A percentile compares a stretch with the other conserved stretches of the same genome.
phyloP scores from a whole-genome alignment of 495 filamentous ascomycete genomes.

The Durotheca rogersii region DNA sequence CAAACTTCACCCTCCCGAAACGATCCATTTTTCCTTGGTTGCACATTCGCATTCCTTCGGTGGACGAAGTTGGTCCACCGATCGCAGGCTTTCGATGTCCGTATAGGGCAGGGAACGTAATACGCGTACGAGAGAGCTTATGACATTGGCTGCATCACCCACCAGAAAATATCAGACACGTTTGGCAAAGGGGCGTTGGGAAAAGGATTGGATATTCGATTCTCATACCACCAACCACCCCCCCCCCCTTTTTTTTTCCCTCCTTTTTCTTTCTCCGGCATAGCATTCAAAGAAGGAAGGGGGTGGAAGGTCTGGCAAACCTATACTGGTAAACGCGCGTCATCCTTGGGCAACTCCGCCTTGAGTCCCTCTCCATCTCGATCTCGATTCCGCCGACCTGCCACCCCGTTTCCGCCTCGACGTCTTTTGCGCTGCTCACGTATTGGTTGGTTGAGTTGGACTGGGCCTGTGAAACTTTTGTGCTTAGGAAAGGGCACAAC shows the following conservation, averaged over 20 bases:
- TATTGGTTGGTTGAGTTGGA: conserved; percentile 16
- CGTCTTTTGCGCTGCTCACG: conserved; percentile 6
- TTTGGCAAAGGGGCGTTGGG: conserved; percentile 33
- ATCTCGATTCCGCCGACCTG: background rate
- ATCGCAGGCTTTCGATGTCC: conserved; percentile 31
- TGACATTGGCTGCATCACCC: conserved; percentile 36
- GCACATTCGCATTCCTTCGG: conserved; percentile 19
- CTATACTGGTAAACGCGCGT: conserved; percentile 12
- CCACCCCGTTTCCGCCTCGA: conserved; percentile 8
- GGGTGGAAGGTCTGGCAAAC: conserved; percentile 13
- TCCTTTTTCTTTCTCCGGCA: conserved; percentile 25
- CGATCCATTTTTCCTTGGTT: conserved; percentile 19
- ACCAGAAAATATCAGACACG: conserved; percentile 28
- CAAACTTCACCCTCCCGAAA: conserved; percentile 3
- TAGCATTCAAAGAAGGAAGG: conserved; percentile 24
- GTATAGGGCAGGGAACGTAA: conserved; percentile 35
- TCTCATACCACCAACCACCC: conserved; percentile 14
- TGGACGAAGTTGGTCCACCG: conserved; percentile 26
- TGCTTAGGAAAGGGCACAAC: conserved; percentile 25
- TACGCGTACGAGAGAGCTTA: conserved; percentile 42
- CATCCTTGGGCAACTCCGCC: conserved; percentile 6
- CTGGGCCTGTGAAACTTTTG: conserved; percentile 24
- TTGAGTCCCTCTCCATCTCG: background rate
- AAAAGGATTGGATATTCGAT: conserved; percentile 24
- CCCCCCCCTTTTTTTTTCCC: conserved; percentile 16